Evolutionary conservation across 192 early-diverging fungal species (phyloP).

Genomic region (Pilaira anomala): DNA sequence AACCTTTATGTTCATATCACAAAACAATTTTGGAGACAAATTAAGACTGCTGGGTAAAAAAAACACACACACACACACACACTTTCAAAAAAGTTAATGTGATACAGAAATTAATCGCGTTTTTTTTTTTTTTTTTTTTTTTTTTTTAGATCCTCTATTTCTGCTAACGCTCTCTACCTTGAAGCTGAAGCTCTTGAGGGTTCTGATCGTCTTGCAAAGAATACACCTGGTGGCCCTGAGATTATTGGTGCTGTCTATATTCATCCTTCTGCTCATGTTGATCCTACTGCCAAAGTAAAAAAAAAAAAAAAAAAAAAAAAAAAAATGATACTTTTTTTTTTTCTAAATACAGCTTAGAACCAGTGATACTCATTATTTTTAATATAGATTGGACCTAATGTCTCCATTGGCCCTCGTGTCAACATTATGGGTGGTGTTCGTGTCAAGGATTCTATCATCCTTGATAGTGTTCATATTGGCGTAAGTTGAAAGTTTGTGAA

Average conservation of each 20-base stretch:
- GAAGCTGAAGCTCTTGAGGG: constrained; percentile 67
- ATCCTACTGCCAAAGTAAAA: constrained; percentile 80
- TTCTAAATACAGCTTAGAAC: neutral
- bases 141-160: constrained; percentile 74
- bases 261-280: constrained; percentile 89
- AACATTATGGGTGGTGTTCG: constrained; percentile 89
- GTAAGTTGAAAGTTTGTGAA: constrained; percentile 13
- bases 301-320: neutral
- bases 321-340: neutral
- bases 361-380: neutral
- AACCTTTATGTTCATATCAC: constrained; percentile 87
- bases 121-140: neutral
- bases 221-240: constrained; percentile 58
- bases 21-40: constrained; percentile 92
- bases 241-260: constrained; percentile 91
- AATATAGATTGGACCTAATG: constrained; percentile 87
- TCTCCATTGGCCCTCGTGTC: constrained; percentile 88
- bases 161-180: constrained; percentile 91
- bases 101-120: neutral
- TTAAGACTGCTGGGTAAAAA: constrained; percentile 90
- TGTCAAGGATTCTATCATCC: constrained; percentile 88
- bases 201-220: constrained; percentile 64
- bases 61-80: too few relatives aligned
- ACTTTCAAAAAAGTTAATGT: neutral
- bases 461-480: constrained; percentile 87